Evolutionary conservation across 805 yeast genomes (phyloP).

Genomic region (Candida nanaspora): DNA sequence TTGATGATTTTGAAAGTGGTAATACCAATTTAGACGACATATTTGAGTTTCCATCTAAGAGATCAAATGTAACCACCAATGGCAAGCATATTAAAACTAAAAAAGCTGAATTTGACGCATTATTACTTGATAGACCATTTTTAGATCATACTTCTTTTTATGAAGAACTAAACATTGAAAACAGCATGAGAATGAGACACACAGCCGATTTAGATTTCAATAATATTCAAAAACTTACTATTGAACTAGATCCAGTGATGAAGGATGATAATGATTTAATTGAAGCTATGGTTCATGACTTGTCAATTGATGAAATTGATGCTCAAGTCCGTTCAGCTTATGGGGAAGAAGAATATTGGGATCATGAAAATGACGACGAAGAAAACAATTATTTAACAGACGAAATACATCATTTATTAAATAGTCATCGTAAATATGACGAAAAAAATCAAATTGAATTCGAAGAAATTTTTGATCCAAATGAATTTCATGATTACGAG

Average conservation of each 20-base stretch:
- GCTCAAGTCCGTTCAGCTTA: conserved; percentile 23
- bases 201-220: conserved; percentile 16
- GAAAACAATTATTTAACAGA: conserved; percentile 9
- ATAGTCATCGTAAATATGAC: conserved; percentile 3
- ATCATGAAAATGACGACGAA: background rate
- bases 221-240: conserved; percentile 12
- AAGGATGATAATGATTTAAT: conserved; percentile 2
- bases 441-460: conserved; percentile 5
- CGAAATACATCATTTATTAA: conserved; percentile 13
- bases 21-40: conserved; percentile 17
- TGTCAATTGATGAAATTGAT: conserved; percentile 30
- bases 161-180: background rate
- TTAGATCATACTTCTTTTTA: background rate
- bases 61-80: no score
- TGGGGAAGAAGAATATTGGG: conserved; percentile 3
- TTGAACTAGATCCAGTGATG: conserved; percentile 8
- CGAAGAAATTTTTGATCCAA: conserved; percentile 15
- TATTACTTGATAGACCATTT: background rate
- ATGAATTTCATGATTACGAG: conserved; percentile 14
- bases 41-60: conserved; percentile 6
- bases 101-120: background rate
- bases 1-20: conserved; percentile 24
- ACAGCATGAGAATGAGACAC: conserved; percentile 4
- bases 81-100: background rate
- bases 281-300: conserved; percentile 8